Conservation (phyloP, 2,329 filamentous ascomycete species). For the Fusarium veterinarium region DNA sequence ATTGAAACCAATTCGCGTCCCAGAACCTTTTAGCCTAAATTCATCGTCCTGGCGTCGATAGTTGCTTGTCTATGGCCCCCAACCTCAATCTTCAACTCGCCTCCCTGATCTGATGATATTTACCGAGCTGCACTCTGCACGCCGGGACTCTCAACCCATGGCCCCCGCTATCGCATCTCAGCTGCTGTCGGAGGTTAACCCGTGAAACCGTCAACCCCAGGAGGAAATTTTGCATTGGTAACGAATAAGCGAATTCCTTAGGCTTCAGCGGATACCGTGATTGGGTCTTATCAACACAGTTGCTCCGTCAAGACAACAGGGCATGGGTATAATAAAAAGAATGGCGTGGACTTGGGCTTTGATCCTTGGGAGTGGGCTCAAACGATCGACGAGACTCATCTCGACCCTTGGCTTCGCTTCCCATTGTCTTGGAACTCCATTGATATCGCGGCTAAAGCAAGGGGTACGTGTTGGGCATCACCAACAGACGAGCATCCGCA, state of each 20-base stretch:
- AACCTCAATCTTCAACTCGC: conserved; percentile 13
- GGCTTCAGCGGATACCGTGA: conserved; percentile 23
- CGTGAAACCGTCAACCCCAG: conserved; percentile 24
- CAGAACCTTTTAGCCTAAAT: conserved; percentile 18
- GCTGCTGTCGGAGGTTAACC: conserved; percentile 28
- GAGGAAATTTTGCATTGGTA: conserved; percentile 12
- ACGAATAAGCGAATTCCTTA: conserved; percentile 32
- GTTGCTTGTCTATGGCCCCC: conserved; percentile 6
- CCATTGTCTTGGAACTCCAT: conserved; percentile 24
- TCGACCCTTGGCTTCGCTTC: conserved; percentile 19
- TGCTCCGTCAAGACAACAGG: conserved; percentile 11
- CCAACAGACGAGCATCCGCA: neutral
- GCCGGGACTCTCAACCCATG: conserved; percentile 31
- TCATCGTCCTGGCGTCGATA: conserved; percentile 2
- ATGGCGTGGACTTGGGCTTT: neutral
- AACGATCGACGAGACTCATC: conserved; percentile 28
- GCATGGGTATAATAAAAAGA: neutral
- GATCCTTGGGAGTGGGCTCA: neutral
- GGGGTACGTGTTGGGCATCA: conserved; percentile 4
- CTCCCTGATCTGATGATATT: conserved; percentile 22
- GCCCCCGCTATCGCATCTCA: conserved; percentile 17
- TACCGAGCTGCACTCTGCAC: conserved; percentile 21
- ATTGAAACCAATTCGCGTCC: conserved; percentile 7
- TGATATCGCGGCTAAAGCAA: neutral
- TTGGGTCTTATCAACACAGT: conserved; percentile 32